Evolutionary conservation across 2,329 filamentous ascomycete genomes (phyloP), one percentile per base, ranked within the genome.

Genomic region (Incumbomyces lentus): DNA sequence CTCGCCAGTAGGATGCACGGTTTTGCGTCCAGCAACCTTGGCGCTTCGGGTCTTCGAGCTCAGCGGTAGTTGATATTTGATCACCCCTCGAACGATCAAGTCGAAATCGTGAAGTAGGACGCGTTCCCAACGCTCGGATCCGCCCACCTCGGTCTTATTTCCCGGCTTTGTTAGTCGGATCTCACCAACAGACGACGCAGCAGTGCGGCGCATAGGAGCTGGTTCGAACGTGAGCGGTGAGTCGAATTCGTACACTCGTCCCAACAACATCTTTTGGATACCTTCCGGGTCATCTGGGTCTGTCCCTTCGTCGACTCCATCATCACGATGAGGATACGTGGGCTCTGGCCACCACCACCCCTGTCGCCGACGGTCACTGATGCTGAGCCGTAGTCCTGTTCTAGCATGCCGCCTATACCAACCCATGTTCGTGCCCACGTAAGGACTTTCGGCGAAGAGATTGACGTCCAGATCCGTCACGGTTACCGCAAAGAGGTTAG

Each of bases 81-180:
- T 73, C 12, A 92, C 84, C 17, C 92, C 92, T 57, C 92, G 82
- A 35, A 98, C 78, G 50, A 96, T 90, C 40, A 98, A 74, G 55
- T 95, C 87, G 57, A 96, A 98, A 37, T 90, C 86, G 63, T 95
- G 85, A 54, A 93, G 79, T 42, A 95, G 73, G 39, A 96, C 89
- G 49, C 81, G 78, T 62, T 94, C 87, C 92, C 92, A 98, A 11
- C 89, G 79, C 59, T 84, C 80, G 1, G 82, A 82, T 7, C 90
- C 92, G 34, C 85, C 84, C 36, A 78, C 71, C 59, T 87, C 81
- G 0, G 92, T 96, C 57, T 81, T 81, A 64, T 96, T 98, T 3
- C 90, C 89, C 0, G 92, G 92, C 46, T 83, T 80, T 19, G 74
- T 69, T 2, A 98, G 75, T 33, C 90, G 84, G 54, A 98, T 78